phyloP scores from a whole-genome alignment of 495 filamentous ascomycete genomes.

The Penicillium alfredii region DNA sequence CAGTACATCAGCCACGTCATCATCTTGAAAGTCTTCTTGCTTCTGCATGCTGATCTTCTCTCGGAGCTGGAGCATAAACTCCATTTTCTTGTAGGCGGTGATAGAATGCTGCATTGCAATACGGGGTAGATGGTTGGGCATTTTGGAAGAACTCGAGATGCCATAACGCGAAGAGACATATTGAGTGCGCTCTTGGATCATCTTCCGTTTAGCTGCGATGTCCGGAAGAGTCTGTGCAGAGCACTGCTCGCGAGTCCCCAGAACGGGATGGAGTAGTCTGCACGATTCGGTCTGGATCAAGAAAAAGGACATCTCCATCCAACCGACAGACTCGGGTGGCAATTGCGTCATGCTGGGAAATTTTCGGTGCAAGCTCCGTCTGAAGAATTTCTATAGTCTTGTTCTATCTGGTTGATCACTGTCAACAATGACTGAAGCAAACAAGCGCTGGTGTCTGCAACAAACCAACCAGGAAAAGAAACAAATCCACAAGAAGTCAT shows the following conservation, averaged over 20 bases:
- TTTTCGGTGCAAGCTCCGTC: no score
- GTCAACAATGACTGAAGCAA: no score
- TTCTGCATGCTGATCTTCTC: conserved; percentile 15
- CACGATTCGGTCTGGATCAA: conserved; percentile 48
- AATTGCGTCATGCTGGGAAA: conserved; percentile 51
- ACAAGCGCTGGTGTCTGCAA: no score
- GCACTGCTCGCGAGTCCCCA: conserved; percentile 6
- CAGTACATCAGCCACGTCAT: conserved; percentile 31
- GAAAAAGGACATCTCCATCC: conserved; percentile 73
- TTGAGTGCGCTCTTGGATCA: conserved; percentile 35
- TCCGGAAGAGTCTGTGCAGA: conserved; percentile 13
- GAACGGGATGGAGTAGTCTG: conserved; percentile 26
- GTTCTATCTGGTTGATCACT: no score
- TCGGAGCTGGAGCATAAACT: neutral
- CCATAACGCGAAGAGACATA: conserved; percentile 33
- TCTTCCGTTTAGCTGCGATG: conserved; percentile 34
- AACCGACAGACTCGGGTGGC: conserved; percentile 50
- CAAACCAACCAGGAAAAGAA: no score
- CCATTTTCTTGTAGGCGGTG: conserved; percentile 4
- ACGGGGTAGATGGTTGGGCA: conserved; percentile 36
- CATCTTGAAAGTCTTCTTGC: conserved; percentile 3
- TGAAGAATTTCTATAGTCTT: no score
- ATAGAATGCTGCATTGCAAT: conserved; percentile 43
- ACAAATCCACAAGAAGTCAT: conserved; percentile 5
- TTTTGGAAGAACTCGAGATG: conserved; percentile 8